Percentiles rank a stretch among this genome's conserved stretches.
Conservation (phyloP, 371 early-diverging fungal genomes). For the Mucor racemosus region DNA sequence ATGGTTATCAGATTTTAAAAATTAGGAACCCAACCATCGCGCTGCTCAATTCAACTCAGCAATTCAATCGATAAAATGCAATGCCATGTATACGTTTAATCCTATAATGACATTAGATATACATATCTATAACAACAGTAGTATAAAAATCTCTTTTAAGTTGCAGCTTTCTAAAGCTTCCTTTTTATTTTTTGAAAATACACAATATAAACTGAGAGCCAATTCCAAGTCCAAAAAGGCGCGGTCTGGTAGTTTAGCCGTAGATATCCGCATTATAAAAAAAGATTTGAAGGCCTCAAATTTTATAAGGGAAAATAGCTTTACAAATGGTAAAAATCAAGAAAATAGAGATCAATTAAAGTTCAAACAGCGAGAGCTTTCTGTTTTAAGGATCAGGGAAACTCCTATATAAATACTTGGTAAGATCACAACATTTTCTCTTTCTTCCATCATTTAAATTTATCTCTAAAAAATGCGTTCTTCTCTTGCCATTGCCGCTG, state of each 20-base stretch:
- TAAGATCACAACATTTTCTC: background rate
- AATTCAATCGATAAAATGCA: background rate
- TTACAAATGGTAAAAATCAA: background rate
- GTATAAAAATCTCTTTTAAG: background rate
- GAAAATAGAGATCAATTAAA: background rate
- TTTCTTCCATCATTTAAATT: background rate
- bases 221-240: background rate
- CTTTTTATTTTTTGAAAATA: background rate
- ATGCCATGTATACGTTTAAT: background rate
- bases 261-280: background rate
- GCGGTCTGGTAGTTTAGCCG: slow-evolving; percentile 8
- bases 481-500: slow-evolving; percentile 11
- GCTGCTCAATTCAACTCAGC: background rate
- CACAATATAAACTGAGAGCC: slow-evolving; percentile 2
- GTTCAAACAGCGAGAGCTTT: slow-evolving; percentile 1
- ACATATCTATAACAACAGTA: background rate
- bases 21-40: background rate
- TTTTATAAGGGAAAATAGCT: background rate
- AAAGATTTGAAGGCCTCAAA: background rate
- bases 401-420: slow-evolving; percentile 1
- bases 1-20: background rate
- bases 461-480: slow-evolving; percentile 11
- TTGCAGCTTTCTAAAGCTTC: background rate
- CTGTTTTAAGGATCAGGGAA: background rate
- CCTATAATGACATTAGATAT: background rate